These are phyloP conservation scores for Suhomyces sp. DNA, from an alignment of 805 yeast genomes.

Conservation along the genomic window DNA sequence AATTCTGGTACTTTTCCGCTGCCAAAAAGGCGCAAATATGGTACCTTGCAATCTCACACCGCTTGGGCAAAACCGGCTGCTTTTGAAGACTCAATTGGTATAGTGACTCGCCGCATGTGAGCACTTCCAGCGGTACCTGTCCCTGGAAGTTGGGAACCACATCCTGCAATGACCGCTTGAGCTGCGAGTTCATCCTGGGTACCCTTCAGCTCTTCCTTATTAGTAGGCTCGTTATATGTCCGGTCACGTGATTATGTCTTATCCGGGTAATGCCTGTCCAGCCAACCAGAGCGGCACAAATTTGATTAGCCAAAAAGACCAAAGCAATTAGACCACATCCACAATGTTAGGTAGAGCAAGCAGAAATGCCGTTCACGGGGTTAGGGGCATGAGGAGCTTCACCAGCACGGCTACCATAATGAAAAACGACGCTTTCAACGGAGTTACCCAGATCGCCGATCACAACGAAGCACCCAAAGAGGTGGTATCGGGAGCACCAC, in stretches of 20 bases:
- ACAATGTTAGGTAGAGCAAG: constrained; percentile 25
- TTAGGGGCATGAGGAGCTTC: constrained; percentile 20
- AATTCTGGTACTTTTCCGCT: constrained; percentile 45
- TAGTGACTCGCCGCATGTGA: constrained; percentile 41
- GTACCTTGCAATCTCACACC: constrained; percentile 61
- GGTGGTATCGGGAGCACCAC: constrained; percentile 74
- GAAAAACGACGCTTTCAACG: constrained; percentile 13
- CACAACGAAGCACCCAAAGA: constrained; percentile 45
- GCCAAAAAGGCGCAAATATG: constrained; percentile 68
- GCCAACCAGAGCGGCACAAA: constrained; percentile 26
- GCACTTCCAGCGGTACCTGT: constrained; percentile 41
- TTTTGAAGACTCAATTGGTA: constrained; percentile 53
- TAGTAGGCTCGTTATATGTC: not conserved
- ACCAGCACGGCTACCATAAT: constrained; percentile 15
- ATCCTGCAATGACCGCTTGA: constrained; percentile 41
- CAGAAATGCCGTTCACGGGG: constrained; percentile 11
- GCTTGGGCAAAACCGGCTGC: constrained; percentile 46
- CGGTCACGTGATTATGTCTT: not conserved
- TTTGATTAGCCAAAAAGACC: constrained; percentile 1
- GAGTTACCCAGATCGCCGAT: constrained; percentile 23
- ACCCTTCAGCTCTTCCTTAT: not conserved
- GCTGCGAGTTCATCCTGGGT: constrained; percentile 3
- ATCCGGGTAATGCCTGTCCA: constrained; percentile 6
- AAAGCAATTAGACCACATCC: not conserved
- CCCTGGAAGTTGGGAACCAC: constrained; percentile 48